These are phyloP conservation scores for Aspergillus pseudoterreus DNA, from an alignment of 2,329 filamentous ascomycete species.

Conservation along the genomic window DNA sequence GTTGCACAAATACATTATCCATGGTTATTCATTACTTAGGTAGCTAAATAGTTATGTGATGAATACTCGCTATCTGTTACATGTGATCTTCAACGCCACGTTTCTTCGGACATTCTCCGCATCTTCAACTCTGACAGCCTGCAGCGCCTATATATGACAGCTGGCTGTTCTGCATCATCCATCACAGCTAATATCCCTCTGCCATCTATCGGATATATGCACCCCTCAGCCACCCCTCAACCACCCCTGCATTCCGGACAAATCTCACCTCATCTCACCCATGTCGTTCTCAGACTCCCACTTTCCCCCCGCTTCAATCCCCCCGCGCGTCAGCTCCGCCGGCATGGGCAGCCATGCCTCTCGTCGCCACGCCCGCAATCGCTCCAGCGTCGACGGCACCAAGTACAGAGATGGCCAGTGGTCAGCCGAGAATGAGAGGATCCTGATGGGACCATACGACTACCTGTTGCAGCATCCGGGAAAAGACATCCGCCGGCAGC, in stretches of 20 bases:
- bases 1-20: too few relatives aligned
- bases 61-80: background rate
- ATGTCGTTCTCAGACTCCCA: conserved; percentile 21
- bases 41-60: too few relatives aligned
- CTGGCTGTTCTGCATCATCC: background rate
- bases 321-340: conserved; percentile 69
- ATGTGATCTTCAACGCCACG: background rate
- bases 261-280: background rate
- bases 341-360: conserved; percentile 37
- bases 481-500: conserved; percentile 43
- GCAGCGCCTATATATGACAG: background rate
- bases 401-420: conserved; percentile 37
- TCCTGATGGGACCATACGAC: conserved; percentile 44
- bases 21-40: too few relatives aligned
- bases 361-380: conserved; percentile 30
- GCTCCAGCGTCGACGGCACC: conserved; percentile 36
- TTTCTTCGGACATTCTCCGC: background rate
- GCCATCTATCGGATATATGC: too few relatives aligned
- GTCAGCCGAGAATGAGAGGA: conserved; percentile 39
- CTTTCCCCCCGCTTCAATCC: conserved; percentile 63
- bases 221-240: background rate
- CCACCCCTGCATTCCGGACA: background rate
- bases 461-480: conserved; percentile 43
- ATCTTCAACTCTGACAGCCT: background rate
- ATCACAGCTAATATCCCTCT: too few relatives aligned